Evolutionary conservation across 345 rosid genomes (phyloP), one percentile per base, ranked within the genome.

Genomic region (Mallotus nudiflorus): DNA sequence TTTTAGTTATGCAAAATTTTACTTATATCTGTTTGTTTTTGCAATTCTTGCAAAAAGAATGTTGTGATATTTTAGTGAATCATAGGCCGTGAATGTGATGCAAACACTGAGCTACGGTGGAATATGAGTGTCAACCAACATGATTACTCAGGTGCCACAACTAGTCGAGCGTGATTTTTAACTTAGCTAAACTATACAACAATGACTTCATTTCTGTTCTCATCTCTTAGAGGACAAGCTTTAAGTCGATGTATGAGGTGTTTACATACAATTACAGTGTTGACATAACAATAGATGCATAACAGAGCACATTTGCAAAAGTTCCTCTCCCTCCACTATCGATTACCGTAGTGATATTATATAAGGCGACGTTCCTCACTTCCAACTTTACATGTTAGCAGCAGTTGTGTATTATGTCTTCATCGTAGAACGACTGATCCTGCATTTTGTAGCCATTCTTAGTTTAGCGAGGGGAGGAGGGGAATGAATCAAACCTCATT

Each of bases 311-410:
- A 59, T 59, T 44, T 52, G 66, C 29, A 54, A 53, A 75, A 57
- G 33, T 46, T 51, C 48, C 51, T 51, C 61, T 45, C 40, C 27
- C 58, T 33, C 77, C 62, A 68, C n/a, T n/a, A n/a, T n/a, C n/a
- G n/a, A n/a, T n/a, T n/a, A n/a, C n/a, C n/a, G n/a, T n/a, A n/a
- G n/a, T n/a, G n/a, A n/a, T n/a, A n/a, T n/a, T n/a, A n/a, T 28
- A 50, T 44, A 35, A 77, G 57, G 53, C 25, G 9, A 52, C 52
- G 25, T 56, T 31, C 72, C 66, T 73, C 68, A 14, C 62, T 71
- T 68, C 73, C 72, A 70, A 39, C 72, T 69, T 42, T 19, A 28
- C 13, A n/a, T 66, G 78, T 66, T 68, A 57, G 68, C 10, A 14
- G 44, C 65, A 65, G 48, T n/a, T 39, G 60, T 37, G 58, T 31